These are phyloP conservation scores for Cryptomeria japonica DNA, from an alignment of 75 land plant species.

Conservation along the genomic window DNA sequence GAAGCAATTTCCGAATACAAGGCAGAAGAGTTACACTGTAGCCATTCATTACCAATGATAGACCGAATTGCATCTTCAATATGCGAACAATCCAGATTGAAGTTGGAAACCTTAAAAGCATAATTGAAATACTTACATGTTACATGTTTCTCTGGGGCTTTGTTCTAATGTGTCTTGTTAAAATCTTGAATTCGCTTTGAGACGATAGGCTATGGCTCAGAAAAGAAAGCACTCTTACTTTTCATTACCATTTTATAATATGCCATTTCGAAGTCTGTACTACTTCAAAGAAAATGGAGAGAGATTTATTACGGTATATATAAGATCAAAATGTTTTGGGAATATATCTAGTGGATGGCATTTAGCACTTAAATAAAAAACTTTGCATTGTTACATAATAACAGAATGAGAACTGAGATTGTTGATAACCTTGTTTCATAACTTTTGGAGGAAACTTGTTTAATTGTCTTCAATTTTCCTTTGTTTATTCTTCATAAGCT, in stretches of 20 bases:
- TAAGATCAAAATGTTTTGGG: not conserved
- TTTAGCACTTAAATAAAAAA: not conserved
- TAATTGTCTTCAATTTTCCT: not conserved
- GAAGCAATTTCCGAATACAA: too few species aligned
- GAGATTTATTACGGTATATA: not conserved
- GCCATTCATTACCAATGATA: too few species aligned
- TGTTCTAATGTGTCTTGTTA: not conserved
- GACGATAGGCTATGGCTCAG: not conserved
- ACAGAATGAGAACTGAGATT: not conserved
- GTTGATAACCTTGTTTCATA: not conserved
- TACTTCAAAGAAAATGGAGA: not conserved
- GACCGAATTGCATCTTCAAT: too few species aligned
- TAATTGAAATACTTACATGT: not conserved
- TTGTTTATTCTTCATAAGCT: slow-evolving; percentile 14
- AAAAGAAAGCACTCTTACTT: not conserved
- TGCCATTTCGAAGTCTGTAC: not conserved
- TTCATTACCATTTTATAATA: not conserved
- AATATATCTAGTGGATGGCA: not conserved
- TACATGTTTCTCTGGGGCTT: not conserved
- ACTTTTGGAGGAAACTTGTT: not conserved
- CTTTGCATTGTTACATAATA: not conserved
- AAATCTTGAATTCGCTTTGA: not conserved
- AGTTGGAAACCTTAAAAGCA: not conserved
- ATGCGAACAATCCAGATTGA: too few species aligned
- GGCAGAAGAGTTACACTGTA: too few species aligned